Evolutionary conservation across 352 stramenopile genomes (phyloP).

Genomic region (Pythium rishiriense): DNA sequence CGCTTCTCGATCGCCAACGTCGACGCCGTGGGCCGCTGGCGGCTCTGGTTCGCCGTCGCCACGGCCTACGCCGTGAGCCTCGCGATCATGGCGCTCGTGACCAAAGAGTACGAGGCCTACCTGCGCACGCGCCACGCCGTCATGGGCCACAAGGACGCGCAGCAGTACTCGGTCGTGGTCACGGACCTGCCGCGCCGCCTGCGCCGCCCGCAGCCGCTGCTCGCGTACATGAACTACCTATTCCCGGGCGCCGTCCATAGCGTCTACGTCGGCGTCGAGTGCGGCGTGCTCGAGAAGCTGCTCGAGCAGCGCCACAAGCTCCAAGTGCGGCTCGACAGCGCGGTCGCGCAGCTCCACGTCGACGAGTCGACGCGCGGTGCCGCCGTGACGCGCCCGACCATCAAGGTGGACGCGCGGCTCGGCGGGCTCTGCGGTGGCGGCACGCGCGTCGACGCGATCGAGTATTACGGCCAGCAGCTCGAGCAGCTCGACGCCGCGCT

Average conservation of each 20-base stretch:
- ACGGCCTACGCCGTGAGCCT: slow-evolving; percentile 50
- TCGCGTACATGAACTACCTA: slow-evolving; percentile 66
- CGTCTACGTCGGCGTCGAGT: slow-evolving; percentile 78
- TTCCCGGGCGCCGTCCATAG: slow-evolving; percentile 64
- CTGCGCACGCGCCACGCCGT: slow-evolving; percentile 66
- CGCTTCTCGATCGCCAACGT: slow-evolving; percentile 73
- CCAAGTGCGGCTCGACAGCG: slow-evolving; percentile 52
- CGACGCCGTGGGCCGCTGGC: slow-evolving; percentile 48
- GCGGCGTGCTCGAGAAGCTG: slow-evolving; percentile 50
- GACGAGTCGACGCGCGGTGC: slow-evolving; percentile 22
- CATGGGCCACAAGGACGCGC: slow-evolving; percentile 48
- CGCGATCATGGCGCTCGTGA: slow-evolving; percentile 58
- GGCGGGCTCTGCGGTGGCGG: slow-evolving; percentile 46
- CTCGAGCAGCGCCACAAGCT: slow-evolving; percentile 53
- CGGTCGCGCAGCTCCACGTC: slow-evolving; percentile 44
- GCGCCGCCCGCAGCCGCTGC: slow-evolving; percentile 53
- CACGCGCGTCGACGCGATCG: slow-evolving; percentile 59
- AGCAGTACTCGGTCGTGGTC: slow-evolving; percentile 78
- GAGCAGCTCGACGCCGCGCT: slow-evolving; percentile 55
- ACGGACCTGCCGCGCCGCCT: slow-evolving; percentile 59
- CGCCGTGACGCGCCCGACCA: slow-evolving; percentile 37
- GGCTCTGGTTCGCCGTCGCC: slow-evolving; percentile 61
- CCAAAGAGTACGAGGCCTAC: slow-evolving; percentile 60
- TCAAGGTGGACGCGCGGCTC: slow-evolving; percentile 41
- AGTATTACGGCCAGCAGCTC: slow-evolving; percentile 54